Evolutionary conservation across 495 filamentous ascomycete species (phyloP).

Genomic region (Pseudomonodictys pantanalensis): DNA sequence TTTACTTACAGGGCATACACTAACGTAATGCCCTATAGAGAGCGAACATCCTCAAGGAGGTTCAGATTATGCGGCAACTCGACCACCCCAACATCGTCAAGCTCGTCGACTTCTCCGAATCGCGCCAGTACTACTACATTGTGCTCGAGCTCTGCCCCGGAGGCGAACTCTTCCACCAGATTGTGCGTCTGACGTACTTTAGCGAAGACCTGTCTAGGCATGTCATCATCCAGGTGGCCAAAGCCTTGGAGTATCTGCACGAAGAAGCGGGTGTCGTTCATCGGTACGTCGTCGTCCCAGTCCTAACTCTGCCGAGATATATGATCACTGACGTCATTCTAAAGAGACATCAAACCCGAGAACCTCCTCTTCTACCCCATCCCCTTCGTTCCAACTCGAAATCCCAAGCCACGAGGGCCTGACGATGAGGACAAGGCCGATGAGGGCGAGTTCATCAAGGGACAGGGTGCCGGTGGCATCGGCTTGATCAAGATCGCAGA

Average conservation of each 20-base stretch:
- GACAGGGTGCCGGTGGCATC: slow-evolving; percentile 86
- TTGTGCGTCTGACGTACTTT: slow-evolving; percentile 96
- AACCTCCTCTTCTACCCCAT: slow-evolving; percentile 91
- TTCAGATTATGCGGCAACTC: slow-evolving; percentile 95
- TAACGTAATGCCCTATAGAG: slow-evolving; percentile 58
- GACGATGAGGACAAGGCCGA: slow-evolving; percentile 98
- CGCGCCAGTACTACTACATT: slow-evolving; percentile 93
- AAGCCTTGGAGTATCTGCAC: slow-evolving; percentile 90
- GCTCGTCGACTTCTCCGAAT: slow-evolving; percentile 90
- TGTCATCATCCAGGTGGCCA: slow-evolving; percentile 89
- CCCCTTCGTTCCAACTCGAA: slow-evolving; percentile 73
- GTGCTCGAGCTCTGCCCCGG: slow-evolving; percentile 92
- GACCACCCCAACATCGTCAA: slow-evolving; percentile 95
- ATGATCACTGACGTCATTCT: slow-evolving; percentile 34
- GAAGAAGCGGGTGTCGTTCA: slow-evolving; percentile 95
- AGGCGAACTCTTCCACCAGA: slow-evolving; percentile 97
- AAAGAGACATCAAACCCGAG: slow-evolving; percentile 96
- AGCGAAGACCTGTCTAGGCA: slow-evolving; percentile 93
- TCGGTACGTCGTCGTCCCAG: slow-evolving; percentile 61
- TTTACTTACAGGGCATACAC: slow-evolving; percentile 14
- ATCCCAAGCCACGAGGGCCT: slow-evolving; percentile 70
- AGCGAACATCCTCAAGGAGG: slow-evolving; percentile 96
- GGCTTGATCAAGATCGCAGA: slow-evolving; percentile 96
- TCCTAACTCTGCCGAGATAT: slow-evolving; percentile 21
- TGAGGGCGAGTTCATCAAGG: slow-evolving; percentile 87